phyloP scores from a whole-genome alignment of 2,329 filamentous ascomycete genomes.

The Triangularia setosa region DNA sequence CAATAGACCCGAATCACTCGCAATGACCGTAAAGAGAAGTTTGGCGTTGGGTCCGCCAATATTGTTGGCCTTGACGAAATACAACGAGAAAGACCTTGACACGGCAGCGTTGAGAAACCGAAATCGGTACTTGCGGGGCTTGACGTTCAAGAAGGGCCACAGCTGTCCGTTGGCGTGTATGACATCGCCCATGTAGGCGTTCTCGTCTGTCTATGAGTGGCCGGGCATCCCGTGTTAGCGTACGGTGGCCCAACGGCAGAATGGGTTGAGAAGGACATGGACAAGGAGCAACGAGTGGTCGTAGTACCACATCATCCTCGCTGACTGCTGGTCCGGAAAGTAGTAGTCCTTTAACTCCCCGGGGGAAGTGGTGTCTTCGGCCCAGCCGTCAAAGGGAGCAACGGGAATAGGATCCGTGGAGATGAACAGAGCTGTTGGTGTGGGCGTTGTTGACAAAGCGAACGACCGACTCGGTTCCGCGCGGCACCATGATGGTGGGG shows the following conservation, averaged over 20 bases:
- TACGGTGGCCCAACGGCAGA: not conserved
- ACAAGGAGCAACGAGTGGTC: conserved; percentile 39
- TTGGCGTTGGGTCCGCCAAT: conserved; percentile 18
- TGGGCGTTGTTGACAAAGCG: conserved; percentile 49
- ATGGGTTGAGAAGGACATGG: conserved; percentile 8
- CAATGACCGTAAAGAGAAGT: conserved; percentile 51
- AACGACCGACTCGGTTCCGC: conserved; percentile 49
- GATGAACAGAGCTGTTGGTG: conserved; percentile 45
- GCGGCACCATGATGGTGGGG: conserved; percentile 47
- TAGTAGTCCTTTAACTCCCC: conserved; percentile 60
- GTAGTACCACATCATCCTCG: conserved; percentile 56
- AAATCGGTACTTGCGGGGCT: conserved; percentile 58
- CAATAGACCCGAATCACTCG: conserved; percentile 51
- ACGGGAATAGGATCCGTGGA: conserved; percentile 52
- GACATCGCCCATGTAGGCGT: conserved; percentile 54
- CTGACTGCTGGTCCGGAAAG: conserved; percentile 53
- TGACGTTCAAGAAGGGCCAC: conserved; percentile 47
- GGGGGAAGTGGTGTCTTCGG: conserved; percentile 43
- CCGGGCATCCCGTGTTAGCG: not conserved
- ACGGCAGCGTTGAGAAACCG: conserved; percentile 50
- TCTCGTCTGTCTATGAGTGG: conserved; percentile 42
- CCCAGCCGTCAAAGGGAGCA: conserved; percentile 48
- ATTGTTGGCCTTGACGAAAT: conserved; percentile 37
- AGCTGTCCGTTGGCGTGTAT: conserved; percentile 57
- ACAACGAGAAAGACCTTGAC: conserved; percentile 45